Percentiles rank a stretch among this genome's conserved stretches.
phyloP scores from a whole-genome alignment of 2,329 filamentous ascomycete genomes.

The Basipetospora chlamydospora region DNA sequence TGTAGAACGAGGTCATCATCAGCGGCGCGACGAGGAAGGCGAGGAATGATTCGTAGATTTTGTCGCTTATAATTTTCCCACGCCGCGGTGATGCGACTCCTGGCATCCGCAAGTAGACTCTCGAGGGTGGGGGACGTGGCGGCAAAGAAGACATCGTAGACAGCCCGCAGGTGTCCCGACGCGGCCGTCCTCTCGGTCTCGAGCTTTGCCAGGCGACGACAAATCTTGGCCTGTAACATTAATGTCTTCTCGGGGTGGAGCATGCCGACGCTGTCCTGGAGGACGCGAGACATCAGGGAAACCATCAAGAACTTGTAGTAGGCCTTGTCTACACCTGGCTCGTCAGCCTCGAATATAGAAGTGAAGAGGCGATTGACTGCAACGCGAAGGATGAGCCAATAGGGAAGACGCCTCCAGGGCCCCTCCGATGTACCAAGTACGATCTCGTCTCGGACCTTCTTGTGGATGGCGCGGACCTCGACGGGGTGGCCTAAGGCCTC shows the following conservation, averaged over 20 bases:
- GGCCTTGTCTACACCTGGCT: too few species aligned
- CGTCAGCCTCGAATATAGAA: conserved; percentile 10
- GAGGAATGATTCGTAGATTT: conserved; percentile 25
- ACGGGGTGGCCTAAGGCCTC: conserved; percentile 32
- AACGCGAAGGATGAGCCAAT: conserved; percentile 50
- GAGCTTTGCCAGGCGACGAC: conserved; percentile 42
- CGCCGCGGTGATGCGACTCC: too few species aligned
- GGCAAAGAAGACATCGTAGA: conserved; percentile 1
- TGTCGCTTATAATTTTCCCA: too few species aligned
- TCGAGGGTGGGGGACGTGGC: too few species aligned
- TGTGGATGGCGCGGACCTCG: conserved; percentile 27
- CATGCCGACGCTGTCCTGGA: conserved; percentile 20
- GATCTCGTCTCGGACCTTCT: conserved; percentile 50
- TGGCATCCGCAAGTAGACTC: too few species aligned
- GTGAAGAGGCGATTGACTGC: conserved; percentile 36
- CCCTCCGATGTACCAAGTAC: conserved; percentile 27
- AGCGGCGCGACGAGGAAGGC: conserved; percentile 18
- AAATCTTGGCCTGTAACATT: conserved; percentile 31
- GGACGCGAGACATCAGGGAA: conserved; percentile 27
- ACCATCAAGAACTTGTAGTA: conserved; percentile 19
- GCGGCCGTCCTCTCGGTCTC: conserved; percentile 15
- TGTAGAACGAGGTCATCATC: conserved; percentile 18
- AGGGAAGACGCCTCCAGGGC: conserved; percentile 48
- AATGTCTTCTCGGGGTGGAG: conserved; percentile 11
- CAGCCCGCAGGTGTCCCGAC: neutral